Evolutionary conservation across 305 asterid genomes (phyloP), one percentile per base, ranked within the genome.

Genomic region (Fraxinus floribunda): DNA sequence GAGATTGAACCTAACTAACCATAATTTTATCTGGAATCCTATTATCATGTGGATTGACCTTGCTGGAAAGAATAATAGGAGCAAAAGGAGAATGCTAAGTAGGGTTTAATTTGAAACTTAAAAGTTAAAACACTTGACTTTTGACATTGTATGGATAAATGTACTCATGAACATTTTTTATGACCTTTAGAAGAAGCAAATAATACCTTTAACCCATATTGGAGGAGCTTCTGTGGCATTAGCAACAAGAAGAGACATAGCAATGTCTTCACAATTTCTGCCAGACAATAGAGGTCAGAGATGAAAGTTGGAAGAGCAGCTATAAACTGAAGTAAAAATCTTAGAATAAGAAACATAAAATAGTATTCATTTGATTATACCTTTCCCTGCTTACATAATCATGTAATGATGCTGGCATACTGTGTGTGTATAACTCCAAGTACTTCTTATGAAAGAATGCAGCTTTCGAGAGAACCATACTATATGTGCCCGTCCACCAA

Each of bases 211-310:
- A 55, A 89, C 92, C 95, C 94, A 92, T 35, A 92, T 84, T 13
- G 93, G 95, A 74, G 95, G 91, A 78, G 93, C 87, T 5, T 85
- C 84, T 18, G 90, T 86, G 78, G 88, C 88, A 83, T 89, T 92
- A 16, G 94, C 92, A 62, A 90, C 90, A 32, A 92, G 92, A 79
- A 90, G 85, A 79, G 93, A 92, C 96, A 92, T 92, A 57, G 92
- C 94, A 20, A 92, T 90, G 86, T 92, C 94, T 84, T 90, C 95
- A 76, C 92, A 92, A 62, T 90, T 92, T 80, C 96, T 90, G 87
- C 71, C 70, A 76, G 71, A 82, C 52, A 76, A 39, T 15, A 52
- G 46, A 76, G 52, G 7, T n/a, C 20, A 55, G 30, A 55, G 55
- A 6, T 24, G 13, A 38, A 73, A 24, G 60, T 78, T 80, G 68